phyloP scores from a whole-genome alignment of 768 basidiomycete species.

The Rhodosporidiobolus odoratus region DNA sequence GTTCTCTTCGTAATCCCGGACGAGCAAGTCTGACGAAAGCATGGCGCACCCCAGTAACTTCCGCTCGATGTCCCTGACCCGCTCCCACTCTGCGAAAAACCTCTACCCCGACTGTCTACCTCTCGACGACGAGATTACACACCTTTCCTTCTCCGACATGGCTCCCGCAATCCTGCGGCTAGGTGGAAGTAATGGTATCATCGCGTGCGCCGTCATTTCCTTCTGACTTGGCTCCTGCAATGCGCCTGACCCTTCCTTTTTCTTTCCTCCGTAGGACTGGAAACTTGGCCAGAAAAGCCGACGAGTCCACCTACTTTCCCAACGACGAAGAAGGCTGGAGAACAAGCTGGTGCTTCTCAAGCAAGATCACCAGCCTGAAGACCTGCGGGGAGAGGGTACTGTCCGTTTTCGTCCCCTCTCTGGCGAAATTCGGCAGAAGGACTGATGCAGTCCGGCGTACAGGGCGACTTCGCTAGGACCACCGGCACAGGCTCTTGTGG shows the following conservation, averaged over 20 bases:
- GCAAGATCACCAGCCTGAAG: conserved; percentile 17
- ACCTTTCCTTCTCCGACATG: conserved; percentile 25
- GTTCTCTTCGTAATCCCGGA: no score
- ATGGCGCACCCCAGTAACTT: not conserved
- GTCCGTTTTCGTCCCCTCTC: not conserved
- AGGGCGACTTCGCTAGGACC: conserved; percentile 31
- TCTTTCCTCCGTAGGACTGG: conserved; percentile 26
- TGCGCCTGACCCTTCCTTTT: no score
- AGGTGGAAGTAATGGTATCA: conserved; percentile 13
- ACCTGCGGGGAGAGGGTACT: conserved; percentile 9
- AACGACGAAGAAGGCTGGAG: conserved; percentile 35
- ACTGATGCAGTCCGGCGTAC: not conserved
- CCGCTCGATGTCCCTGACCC: not conserved
- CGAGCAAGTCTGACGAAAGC: not conserved
- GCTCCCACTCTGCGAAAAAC: not conserved
- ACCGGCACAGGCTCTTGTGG: conserved; percentile 29
- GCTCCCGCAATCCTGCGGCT: conserved; percentile 2
- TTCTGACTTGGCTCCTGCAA: no score
- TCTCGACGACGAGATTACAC: conserved; percentile 24
- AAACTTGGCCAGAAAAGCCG: not conserved
- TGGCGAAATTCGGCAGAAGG: not conserved
- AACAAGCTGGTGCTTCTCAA: conserved; percentile 23
- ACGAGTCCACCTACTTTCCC: conserved; percentile 23
- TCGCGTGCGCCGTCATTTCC: conserved; percentile 19
- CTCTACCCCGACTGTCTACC: conserved; percentile 32